Conservation (phyloP, 2,329 filamentous ascomycete species). For the Fusarium luffae region DNA sequence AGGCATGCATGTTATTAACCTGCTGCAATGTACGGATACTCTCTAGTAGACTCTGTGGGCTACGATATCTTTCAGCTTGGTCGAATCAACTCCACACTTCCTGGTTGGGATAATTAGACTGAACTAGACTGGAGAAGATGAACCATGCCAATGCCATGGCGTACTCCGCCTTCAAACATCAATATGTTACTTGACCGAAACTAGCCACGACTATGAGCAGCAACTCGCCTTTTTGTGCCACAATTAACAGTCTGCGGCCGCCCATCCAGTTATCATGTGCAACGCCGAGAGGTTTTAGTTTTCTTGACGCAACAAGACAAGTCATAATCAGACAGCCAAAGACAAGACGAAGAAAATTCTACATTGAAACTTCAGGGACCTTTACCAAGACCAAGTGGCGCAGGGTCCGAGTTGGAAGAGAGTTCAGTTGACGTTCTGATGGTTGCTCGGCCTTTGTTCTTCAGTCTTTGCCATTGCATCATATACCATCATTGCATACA, state of each 20-base stretch:
- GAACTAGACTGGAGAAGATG: slow-evolving; percentile 19
- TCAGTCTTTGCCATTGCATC: slow-evolving; percentile 34
- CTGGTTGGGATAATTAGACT: slow-evolving; percentile 20
- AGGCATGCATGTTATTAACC: neutral
- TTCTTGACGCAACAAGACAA: slow-evolving; percentile 3
- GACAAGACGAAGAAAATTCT: neutral
- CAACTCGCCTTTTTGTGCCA: slow-evolving; percentile 34
- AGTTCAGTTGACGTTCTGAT: slow-evolving; percentile 8
- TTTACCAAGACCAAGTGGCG: slow-evolving; percentile 21
- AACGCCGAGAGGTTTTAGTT: slow-evolving; percentile 14
- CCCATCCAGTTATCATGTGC: slow-evolving; percentile 22
- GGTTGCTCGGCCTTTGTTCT: slow-evolving; percentile 1
- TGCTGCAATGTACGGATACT: neutral
- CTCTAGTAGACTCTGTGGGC: neutral
- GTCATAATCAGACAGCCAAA: neutral
- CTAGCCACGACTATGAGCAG: slow-evolving; percentile 21
- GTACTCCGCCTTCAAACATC: slow-evolving; percentile 30
- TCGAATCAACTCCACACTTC: slow-evolving; percentile 41
- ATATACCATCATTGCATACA: slow-evolving; percentile 34
- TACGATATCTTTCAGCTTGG: slow-evolving; percentile 39
- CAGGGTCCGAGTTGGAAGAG: slow-evolving; percentile 17
- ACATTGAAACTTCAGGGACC: slow-evolving; percentile 27
- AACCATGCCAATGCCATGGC: slow-evolving; percentile 10
- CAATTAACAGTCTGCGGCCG: slow-evolving; percentile 24
- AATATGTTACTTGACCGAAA: neutral